Percentiles rank a stretch among this genome's conserved stretches.
phyloP scores from a whole-genome alignment of 257 asterid genomes.

The Rauvolfia tetraphylla region DNA sequence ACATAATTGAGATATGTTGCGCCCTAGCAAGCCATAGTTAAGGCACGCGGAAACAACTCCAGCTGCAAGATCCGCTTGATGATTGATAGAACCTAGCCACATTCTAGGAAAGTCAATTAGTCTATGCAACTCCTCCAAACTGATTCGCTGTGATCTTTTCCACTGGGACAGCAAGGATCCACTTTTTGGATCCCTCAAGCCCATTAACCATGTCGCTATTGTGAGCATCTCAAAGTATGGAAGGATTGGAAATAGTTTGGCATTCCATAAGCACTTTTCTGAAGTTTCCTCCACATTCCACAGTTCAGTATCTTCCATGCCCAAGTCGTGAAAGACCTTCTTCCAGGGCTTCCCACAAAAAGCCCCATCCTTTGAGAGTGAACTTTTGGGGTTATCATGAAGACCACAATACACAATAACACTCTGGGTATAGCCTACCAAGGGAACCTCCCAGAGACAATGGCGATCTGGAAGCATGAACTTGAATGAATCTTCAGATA shows the following conservation, averaged over 20 bases:
- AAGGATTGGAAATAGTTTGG: conserved; percentile 74
- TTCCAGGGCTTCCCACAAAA: conserved; percentile 97
- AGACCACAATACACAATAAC: conserved; percentile 87
- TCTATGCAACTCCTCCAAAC: conserved; percentile 89
- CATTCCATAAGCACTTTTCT: conserved; percentile 89
- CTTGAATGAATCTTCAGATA: conserved; percentile 35
- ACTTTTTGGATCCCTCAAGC: conserved; percentile 49
- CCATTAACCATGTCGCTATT: conserved; percentile 88
- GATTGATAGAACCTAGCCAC: conserved; percentile 75
- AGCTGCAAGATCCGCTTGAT: conserved; percentile 84
- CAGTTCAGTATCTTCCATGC: conserved; percentile 64
- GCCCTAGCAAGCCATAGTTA: conserved; percentile 80
- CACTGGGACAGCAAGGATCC: conserved; percentile 43
- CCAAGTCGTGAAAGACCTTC: conserved; percentile 66
- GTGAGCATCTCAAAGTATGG: conserved; percentile 72
- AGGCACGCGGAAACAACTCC: conserved; percentile 79
- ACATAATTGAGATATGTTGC: conserved; percentile 77
- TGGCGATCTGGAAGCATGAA: conserved; percentile 96
- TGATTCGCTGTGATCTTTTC: conserved; percentile 64
- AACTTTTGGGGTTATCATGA: conserved; percentile 84
- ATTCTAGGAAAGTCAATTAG: conserved; percentile 72
- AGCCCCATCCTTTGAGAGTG: conserved; percentile 62
- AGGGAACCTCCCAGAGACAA: conserved; percentile 99
- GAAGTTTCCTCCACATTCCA: conserved; percentile 58
- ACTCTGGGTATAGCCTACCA: conserved; percentile 56